Conservation (phyloP, 306 rosid species). For the Herpetospermum pedunculosum region DNA sequence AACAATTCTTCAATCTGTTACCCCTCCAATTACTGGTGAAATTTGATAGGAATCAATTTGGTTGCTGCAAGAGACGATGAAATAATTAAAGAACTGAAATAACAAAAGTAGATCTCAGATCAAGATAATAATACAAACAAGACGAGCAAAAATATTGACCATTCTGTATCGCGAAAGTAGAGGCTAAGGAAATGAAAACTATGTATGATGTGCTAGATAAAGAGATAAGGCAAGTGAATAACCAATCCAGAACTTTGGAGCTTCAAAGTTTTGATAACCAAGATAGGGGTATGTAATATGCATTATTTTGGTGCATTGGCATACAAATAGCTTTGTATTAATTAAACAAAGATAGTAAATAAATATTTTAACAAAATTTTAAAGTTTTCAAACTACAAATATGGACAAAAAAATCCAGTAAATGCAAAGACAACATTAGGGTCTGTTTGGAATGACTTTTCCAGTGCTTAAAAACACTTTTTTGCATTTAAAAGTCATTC, state of each 20-base stretch:
- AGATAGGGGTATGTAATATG: not conserved
- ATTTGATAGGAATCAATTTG: not conserved
- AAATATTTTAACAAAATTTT: not conserved
- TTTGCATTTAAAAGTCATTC: too few species aligned
- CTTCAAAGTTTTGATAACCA: not conserved
- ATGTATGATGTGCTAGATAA: not conserved
- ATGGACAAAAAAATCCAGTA: not conserved
- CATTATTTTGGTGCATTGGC: not conserved
- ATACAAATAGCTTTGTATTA: not conserved
- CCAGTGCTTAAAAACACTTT: too few species aligned
- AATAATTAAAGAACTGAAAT: not conserved
- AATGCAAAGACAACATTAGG: not conserved
- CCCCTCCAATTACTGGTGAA: conserved; percentile 6
- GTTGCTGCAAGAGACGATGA: not conserved
- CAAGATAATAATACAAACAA: not conserved
- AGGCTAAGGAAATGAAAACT: not conserved
- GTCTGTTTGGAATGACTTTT: too few species aligned
- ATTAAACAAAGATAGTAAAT: not conserved
- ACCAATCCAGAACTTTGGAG: not conserved
- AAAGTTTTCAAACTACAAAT: not conserved
- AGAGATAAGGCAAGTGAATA: not conserved
- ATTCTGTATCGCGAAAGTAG: not conserved
- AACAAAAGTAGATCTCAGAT: not conserved
- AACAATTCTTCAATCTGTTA: not conserved
- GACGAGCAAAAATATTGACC: not conserved